Base-by-base conservation (phyloP, 2,329 filamentous ascomycete genomes). In the Albophoma yamanashiensis region DNA sequence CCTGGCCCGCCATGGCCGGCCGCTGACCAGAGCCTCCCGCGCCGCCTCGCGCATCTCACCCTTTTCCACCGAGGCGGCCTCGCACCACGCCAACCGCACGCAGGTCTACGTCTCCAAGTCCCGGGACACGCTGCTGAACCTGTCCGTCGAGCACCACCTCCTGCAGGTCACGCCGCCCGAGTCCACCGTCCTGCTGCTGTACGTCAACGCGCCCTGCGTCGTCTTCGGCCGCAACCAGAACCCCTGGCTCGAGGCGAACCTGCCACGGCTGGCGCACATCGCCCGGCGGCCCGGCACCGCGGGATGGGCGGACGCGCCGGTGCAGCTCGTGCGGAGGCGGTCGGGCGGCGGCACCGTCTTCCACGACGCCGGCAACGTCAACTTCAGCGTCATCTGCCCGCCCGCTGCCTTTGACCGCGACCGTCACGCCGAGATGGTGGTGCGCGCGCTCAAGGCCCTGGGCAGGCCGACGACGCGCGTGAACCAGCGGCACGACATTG, bases 211-310 rank as follows among this genome's bases (percentile, higher is more conserved):
- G 43, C 92, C 93, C 0, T 92, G 90, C 71, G 82, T 99, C 62
- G 87, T 99, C 70, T 88, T 99, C 66, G 94, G 94, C 52, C 87
- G 94, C 62, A 99, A 99, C 73, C 94, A 99, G 77, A 99, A 99
- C 72, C 94, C 94, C 59, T 99, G 93, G 94, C 81, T 91, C 11
- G 94, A 99, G 76, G 86, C 91, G 63, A 90, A 96, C 70, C 80
- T 97, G 11, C 76, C 76, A 45, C 78, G 84, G 1, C 76, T 96
- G 2, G 67, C 67, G 3, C 64, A 63, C 58, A 66, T 66, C 57
- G 60, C 63, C 9, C 55, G 62, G n/a, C 57, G 58, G 11, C 66
- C 65, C 11, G 61, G 66, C 20, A 66, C 62, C 50, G 55, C 67
- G 62, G 63, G 63, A 0, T 69, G 66, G 70, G 67, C 61, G 20